Conservation (phyloP, 1,139 yeast genomes). For the Lodderomyces orthopsilosis region DNA sequence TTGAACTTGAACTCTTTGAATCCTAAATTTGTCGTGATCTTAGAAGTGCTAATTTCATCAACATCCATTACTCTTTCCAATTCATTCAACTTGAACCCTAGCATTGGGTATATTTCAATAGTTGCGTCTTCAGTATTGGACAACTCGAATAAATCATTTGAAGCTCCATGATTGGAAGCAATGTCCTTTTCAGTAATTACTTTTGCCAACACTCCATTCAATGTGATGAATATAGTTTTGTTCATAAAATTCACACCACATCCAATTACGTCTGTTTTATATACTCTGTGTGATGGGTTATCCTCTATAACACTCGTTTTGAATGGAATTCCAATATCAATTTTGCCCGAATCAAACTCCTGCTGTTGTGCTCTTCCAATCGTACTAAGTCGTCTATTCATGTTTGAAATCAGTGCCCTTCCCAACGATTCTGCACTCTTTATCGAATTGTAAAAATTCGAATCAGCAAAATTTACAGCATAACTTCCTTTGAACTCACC, state of each 20-base stretch:
- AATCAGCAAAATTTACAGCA: slow-evolving; percentile 44
- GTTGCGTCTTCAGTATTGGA: slow-evolving; percentile 15
- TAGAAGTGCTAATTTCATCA: slow-evolving; percentile 12
- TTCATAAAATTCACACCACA: slow-evolving; percentile 76
- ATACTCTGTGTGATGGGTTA: slow-evolving; percentile 16
- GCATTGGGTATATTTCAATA: slow-evolving; percentile 36
- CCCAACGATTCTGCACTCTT: slow-evolving; percentile 31
- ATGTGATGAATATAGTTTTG: slow-evolving; percentile 68
- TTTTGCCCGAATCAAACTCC: slow-evolving; percentile 31
- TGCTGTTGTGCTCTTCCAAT: slow-evolving; percentile 27
- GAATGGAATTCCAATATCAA: slow-evolving; percentile 39
- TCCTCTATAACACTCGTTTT: slow-evolving; percentile 20
- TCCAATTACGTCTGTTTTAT: slow-evolving; percentile 64
- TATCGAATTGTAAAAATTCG: slow-evolving; percentile 39
- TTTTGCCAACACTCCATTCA: slow-evolving; percentile 64
- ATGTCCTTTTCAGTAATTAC: slow-evolving; percentile 33
- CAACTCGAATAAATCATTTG: slow-evolving; percentile 27
- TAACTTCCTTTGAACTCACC: slow-evolving; percentile 43
- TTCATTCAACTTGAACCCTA: slow-evolving; percentile 40
- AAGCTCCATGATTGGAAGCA: slow-evolving; percentile 21
- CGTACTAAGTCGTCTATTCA: slow-evolving; percentile 39
- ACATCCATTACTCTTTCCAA: slow-evolving; percentile 10
- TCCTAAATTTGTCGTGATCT: slow-evolving; percentile 71
- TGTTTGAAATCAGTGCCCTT: slow-evolving; percentile 32
- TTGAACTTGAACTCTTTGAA: slow-evolving; percentile 65